Base-by-base conservation (phyloP, 2,329 filamentous ascomycete species). In the Fusarium odoratissimum region DNA sequence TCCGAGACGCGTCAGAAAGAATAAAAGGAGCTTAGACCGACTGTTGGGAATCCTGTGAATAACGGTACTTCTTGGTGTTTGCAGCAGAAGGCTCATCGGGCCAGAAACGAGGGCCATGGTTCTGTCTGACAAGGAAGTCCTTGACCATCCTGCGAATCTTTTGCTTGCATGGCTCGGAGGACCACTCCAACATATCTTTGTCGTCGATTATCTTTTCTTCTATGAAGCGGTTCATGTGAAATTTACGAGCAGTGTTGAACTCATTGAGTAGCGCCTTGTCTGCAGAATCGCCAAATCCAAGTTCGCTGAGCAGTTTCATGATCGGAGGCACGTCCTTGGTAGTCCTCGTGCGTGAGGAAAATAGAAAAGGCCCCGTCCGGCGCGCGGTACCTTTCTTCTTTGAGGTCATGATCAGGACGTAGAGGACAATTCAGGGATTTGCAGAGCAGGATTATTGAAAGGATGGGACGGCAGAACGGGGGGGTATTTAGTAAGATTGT, bases 31-130 rank as follows among this genome's bases (percentile, higher is more conserved):
- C 9, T n/a, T n/a, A 30, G 19, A 40, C 49, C 40, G 23, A 54
- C 49, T 38, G 33, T 30, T n/a, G 19, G 23, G 19, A 12, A 40
- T 40, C 19, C 31, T 40, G 23, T 52, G 49, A 6, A 55, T 42
- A 54, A 40, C 25, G 49, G 19, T 66, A 67, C 5, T 25, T n/a
- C 31, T 48, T 44, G 21, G 38, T 51, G 38, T 64, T 62, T 16
- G 44, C 23, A 37, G 48, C 6, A 28, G 31, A 31, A 30, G 51
- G 28, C 37, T 46, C 37, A 4, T 69, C 46, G 4, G 73, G 64
- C 72, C 73, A 75, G 13, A 55, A 66, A 5, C 6, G n/a, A 30
- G 21, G 6, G 30, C 52, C 25, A 10, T 56, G n/a, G 17, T 44
- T 35, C 1, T 21, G 14, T 9, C 33, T 23, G 11, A 66, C 23